Percentiles rank a stretch among this genome's conserved stretches.
These are phyloP conservation scores for Mangifera indica DNA, from an alignment of 345 rosid genomes.

Conservation along the genomic window DNA sequence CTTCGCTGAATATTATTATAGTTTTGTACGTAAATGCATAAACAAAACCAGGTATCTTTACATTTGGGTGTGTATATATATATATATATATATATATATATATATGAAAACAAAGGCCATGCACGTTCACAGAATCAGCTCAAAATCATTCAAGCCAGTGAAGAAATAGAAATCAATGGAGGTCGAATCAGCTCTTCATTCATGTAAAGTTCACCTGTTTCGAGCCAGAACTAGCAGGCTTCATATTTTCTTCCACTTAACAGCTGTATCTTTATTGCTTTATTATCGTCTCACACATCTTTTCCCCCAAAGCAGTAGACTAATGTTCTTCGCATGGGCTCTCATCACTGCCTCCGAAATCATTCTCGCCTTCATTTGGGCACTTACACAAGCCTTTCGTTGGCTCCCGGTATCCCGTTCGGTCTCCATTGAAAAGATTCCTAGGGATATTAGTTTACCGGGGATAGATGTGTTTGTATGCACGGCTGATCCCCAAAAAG, in stretches of 20 bases:
- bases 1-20: too few relatives aligned
- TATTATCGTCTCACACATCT: not conserved
- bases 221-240: slow-evolving; percentile 5
- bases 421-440: slow-evolving; percentile 29
- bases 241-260: slow-evolving; percentile 27
- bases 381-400: slow-evolving; percentile 35
- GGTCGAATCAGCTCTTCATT: not conserved
- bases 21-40: too few relatives aligned
- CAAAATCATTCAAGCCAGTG: not conserved
- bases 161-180: not conserved
- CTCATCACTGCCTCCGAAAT: slow-evolving; percentile 30
- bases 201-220: not conserved
- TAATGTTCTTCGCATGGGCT: slow-evolving; percentile 12
- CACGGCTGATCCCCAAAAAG: slow-evolving; percentile 49
- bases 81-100: too few relatives aligned
- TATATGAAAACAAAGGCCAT: too few relatives aligned
- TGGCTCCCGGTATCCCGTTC: slow-evolving; percentile 37
- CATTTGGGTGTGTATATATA: too few relatives aligned
- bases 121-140: not conserved
- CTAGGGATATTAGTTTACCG: slow-evolving; percentile 29
- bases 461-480: slow-evolving; percentile 48
- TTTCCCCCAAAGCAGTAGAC: not conserved
- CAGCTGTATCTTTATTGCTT: slow-evolving; percentile 29
- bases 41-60: too few relatives aligned
- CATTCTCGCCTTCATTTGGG: slow-evolving; percentile 38